Conservation (phyloP, 1,284 basidiomycete species). For the Jaminaea rosea region DNA sequence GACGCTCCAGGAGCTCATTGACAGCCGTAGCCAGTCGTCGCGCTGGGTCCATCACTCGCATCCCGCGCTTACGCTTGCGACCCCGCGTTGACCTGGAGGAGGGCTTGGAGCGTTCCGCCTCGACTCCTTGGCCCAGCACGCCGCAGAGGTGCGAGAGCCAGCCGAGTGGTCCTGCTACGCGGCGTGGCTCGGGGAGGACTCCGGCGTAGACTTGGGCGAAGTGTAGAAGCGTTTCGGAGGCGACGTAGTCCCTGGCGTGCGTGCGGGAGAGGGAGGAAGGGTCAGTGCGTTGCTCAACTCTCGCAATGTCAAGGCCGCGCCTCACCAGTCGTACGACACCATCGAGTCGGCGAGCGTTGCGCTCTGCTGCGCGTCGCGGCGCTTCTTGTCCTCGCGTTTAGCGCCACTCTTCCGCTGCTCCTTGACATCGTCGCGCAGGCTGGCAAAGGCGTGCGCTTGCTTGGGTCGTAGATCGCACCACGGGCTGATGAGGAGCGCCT, state of each 20-base stretch:
- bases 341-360: neutral
- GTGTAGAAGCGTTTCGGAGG: slow-evolving; percentile 39
- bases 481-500: slow-evolving; percentile 41
- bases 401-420: neutral
- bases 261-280: neutral
- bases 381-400: neutral
- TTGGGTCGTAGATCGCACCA: slow-evolving; percentile 41
- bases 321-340: slow-evolving; percentile 24
- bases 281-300: neutral
- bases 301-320: too few species aligned
- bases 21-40: slow-evolving; percentile 17
- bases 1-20: slow-evolving; percentile 25
- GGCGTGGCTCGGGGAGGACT: slow-evolving; percentile 29
- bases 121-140: slow-evolving; percentile 19
- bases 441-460: slow-evolving; percentile 21
- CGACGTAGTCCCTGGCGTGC: slow-evolving; percentile 45
- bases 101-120: neutral
- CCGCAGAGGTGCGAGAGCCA: slow-evolving; percentile 38
- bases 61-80: neutral
- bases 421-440: too few species aligned
- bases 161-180: slow-evolving; percentile 34
- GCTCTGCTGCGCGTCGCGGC: neutral
- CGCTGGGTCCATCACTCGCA: neutral
- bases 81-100: too few species aligned
- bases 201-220: slow-evolving; percentile 45